phyloP scores from a whole-genome alignment of 192 early-diverging fungal genomes.

The Geranomyces michiganensis region DNA sequence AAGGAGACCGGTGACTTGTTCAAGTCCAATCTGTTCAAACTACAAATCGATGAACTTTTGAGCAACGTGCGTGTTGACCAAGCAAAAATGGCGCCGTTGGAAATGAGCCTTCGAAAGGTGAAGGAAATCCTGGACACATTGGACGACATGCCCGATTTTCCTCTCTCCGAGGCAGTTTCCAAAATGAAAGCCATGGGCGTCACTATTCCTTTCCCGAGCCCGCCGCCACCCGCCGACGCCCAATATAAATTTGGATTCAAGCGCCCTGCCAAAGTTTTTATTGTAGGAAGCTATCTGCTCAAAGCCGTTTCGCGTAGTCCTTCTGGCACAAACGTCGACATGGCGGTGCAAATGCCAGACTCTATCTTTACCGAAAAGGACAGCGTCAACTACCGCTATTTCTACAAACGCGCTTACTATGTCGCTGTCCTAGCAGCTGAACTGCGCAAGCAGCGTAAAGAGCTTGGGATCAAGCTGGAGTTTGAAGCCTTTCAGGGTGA shows the following conservation, averaged over 20 bases:
- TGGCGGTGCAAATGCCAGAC: constrained; percentile 91
- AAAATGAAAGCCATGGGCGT: constrained; percentile 38
- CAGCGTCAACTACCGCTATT: constrained; percentile 89
- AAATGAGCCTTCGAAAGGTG: constrained; percentile 66
- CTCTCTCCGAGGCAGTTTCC: constrained; percentile 35
- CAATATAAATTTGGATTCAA: constrained; percentile 79
- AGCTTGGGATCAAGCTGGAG: constrained; percentile 37
- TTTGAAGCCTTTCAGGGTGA: constrained; percentile 56
- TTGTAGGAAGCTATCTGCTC: constrained; percentile 88
- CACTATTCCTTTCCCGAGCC: constrained; percentile 70
- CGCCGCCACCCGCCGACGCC: constrained; percentile 64
- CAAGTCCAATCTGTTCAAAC: constrained; percentile 89
- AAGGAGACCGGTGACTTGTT: constrained; percentile 81
- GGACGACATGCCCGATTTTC: constrained; percentile 51
- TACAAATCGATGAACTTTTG: constrained; percentile 82
- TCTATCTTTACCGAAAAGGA: constrained; percentile 89
- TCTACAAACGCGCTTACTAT: constrained; percentile 94
- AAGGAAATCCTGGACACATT: constrained; percentile 71
- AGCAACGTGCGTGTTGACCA: constrained; percentile 68
- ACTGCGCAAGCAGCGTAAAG: constrained; percentile 31
- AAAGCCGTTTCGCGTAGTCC: constrained; percentile 67
- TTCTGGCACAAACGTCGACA: constrained; percentile 77
- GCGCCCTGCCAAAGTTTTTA: constrained; percentile 71
- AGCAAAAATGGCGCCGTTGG: constrained; percentile 52
- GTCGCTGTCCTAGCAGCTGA: constrained; percentile 71